Evolutionary conservation across 495 filamentous ascomycete genomes (phyloP).

Genomic region (Massariosphaeria phaeospora): DNA sequence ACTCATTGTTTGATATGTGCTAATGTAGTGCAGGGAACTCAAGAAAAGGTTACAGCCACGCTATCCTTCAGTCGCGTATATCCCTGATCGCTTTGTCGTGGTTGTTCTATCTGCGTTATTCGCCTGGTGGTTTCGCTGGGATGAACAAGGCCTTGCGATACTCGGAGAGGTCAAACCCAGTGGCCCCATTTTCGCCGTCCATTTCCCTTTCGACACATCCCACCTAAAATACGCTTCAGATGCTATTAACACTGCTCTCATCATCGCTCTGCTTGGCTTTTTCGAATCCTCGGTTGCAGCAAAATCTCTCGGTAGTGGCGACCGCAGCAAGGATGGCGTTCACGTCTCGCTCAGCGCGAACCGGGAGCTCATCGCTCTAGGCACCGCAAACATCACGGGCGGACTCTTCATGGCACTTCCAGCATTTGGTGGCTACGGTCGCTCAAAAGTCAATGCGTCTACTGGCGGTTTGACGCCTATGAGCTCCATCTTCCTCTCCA

Average conservation of each 20-base stretch:
- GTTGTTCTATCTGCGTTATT: constrained; percentile 82
- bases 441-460: constrained; percentile 88
- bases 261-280: constrained; percentile 93
- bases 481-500: constrained; percentile 75
- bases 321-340: constrained; percentile 51
- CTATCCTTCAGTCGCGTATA: constrained; percentile 75
- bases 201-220: constrained; percentile 73
- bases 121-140: constrained; percentile 74
- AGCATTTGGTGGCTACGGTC: constrained; percentile 92
- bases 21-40: constrained; percentile 51
- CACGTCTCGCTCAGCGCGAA: constrained; percentile 83
- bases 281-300: constrained; percentile 98
- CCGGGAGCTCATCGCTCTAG: constrained; percentile 87
- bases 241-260: constrained; percentile 83
- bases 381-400: constrained; percentile 83
- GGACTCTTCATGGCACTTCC: constrained; percentile 86
- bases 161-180: constrained; percentile 73
- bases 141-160: constrained; percentile 71
- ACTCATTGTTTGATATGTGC: background rate
- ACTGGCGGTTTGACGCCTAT: constrained; percentile 92
- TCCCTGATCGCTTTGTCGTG: constrained; percentile 88
- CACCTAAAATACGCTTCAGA: constrained; percentile 79
- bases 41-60: constrained; percentile 79
- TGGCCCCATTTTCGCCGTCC: constrained; percentile 67
- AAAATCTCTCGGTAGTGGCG: constrained; percentile 65